Evolutionary conservation across 2,329 filamentous ascomycete species (phyloP).

Genomic region (Diplocarpon rosae): DNA sequence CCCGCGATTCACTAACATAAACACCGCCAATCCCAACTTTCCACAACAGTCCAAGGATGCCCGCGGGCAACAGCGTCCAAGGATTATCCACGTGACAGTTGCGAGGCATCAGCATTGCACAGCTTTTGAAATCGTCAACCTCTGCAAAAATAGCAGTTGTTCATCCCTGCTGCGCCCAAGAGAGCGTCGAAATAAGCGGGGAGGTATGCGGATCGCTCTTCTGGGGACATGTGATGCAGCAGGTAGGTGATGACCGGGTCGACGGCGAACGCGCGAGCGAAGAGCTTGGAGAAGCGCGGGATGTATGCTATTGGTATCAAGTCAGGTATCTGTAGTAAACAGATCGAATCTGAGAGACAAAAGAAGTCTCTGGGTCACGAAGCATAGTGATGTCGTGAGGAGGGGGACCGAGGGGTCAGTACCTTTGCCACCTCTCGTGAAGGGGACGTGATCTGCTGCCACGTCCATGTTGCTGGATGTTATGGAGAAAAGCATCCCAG

Average conservation of each 20-base stretch:
- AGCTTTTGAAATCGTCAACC: conserved; percentile 11
- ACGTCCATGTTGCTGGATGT: neutral
- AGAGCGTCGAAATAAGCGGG: conserved; percentile 12
- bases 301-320: neutral
- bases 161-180: conserved; percentile 14
- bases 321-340: neutral
- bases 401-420: neutral
- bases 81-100: conserved; percentile 12
- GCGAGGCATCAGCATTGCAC: conserved; percentile 13
- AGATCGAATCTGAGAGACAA: neutral
- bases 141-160: conserved; percentile 13
- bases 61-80: conserved; percentile 12
- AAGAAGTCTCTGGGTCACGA: neutral
- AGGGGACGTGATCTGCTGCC: neutral
- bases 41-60: conserved; percentile 13
- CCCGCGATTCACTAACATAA: conserved; percentile 3
- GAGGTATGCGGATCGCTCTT: conserved; percentile 8
- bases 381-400: too few species aligned
- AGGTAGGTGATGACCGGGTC: conserved; percentile 16
- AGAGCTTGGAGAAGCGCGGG: conserved; percentile 1
- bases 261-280: conserved; percentile 7
- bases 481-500: too few species aligned
- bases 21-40: conserved; percentile 9
- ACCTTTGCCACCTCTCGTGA: conserved; percentile 2
- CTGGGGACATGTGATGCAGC: conserved; percentile 7